These are phyloP conservation scores for Salix arbutifolia DNA, from an alignment of 345 rosid genomes.

Conservation along the genomic window DNA sequence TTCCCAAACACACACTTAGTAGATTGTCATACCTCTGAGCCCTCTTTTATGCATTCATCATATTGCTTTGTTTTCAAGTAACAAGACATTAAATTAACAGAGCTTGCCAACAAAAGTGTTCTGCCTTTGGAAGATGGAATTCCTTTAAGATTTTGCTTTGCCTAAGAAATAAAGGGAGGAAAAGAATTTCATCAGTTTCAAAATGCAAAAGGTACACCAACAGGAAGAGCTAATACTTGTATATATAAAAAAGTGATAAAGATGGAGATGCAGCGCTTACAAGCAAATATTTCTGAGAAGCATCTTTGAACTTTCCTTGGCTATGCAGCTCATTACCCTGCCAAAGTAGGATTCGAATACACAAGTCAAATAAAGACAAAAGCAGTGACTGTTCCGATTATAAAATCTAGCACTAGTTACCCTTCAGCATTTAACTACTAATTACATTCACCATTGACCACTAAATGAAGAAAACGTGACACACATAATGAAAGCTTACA, in stretches of 20 bases:
- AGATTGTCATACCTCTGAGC: constrained; percentile 64
- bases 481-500: not conserved
- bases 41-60: constrained; percentile 70
- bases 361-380: not conserved
- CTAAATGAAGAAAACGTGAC: not conserved
- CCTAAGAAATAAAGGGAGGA: constrained; percentile 43
- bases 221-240: not conserved
- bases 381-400: not conserved
- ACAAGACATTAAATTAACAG: constrained; percentile 96
- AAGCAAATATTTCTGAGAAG: constrained; percentile 70
- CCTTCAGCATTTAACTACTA: not conserved
- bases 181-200: constrained; percentile 4
- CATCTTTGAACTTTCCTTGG: constrained; percentile 66
- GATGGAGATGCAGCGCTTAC: constrained; percentile 40
- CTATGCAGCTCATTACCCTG: constrained; percentile 93
- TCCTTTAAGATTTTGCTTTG: constrained; percentile 73
- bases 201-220: not conserved
- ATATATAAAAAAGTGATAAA: not conserved
- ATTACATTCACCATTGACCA: not conserved
- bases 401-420: not conserved
- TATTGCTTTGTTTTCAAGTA: constrained; percentile 72
- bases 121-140: constrained; percentile 56
- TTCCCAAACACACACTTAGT: not conserved
- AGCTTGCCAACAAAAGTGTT: constrained; percentile 67
- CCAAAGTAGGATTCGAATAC: constrained; percentile 6